Conservation (phyloP, 1,284 basidiomycete species). For the Meira miltonrushii region DNA sequence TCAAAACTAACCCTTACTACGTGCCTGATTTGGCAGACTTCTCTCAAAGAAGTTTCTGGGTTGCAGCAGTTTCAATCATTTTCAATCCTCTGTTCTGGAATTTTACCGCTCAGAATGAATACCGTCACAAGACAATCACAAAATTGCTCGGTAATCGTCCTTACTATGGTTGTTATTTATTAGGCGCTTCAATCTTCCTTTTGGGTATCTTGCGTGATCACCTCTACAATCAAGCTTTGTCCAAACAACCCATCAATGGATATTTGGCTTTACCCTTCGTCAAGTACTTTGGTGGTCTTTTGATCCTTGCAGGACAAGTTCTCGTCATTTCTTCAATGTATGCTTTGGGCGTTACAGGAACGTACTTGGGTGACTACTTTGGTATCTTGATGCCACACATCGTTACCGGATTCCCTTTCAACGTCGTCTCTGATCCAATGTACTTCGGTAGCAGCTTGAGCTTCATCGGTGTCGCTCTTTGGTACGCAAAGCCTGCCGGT, state of each 20-base stretch:
- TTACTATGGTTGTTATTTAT: conserved; percentile 76
- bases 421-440: conserved; percentile 88
- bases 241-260: conserved; percentile 63
- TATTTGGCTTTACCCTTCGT: conserved; percentile 59
- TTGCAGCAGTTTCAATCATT: conserved; percentile 21
- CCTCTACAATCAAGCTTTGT: conserved; percentile 68
- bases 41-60: conserved; percentile 36
- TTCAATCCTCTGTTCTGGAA: conserved; percentile 69
- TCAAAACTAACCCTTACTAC: conserved; percentile 1
- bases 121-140: conserved; percentile 48
- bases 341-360: conserved; percentile 82
- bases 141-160: conserved; percentile 35
- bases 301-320: conserved; percentile 61
- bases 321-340: conserved; percentile 79
- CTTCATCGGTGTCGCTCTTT: conserved; percentile 48
- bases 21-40: conserved; percentile 27
- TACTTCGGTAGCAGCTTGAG: conserved; percentile 58
- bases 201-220: conserved; percentile 79
- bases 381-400: conserved; percentile 90
- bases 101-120: conserved; percentile 78
- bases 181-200: conserved; percentile 82
- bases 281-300: conserved; percentile 62
- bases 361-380: conserved; percentile 84
- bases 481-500: conserved; percentile 50
- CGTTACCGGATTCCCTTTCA: conserved; percentile 83